Evolutionary conservation across 257 asterid species (phyloP), one percentile per base, ranked within the genome.

Genomic region (Ocimum tenuiflorum): DNA sequence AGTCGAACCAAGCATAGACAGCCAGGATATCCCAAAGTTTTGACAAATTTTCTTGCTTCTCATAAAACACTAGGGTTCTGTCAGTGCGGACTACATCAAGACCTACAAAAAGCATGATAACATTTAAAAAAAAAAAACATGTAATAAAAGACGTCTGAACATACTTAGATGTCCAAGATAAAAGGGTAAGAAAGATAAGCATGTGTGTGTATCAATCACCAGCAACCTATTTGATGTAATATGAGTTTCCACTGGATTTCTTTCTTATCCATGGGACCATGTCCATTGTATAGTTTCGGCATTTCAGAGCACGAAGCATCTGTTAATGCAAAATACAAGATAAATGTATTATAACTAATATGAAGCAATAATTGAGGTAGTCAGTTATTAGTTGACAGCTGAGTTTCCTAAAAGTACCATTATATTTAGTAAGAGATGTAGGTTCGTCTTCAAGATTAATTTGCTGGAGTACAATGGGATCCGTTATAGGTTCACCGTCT

Each of bases 1-100:
- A 62, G 77, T 89, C 99, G 48, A 82, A 85, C 97, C 96, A 92
- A 57, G 96, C 77, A 68, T 92, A 92, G 52, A 89, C 95, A 64
- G 99, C 82, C 45, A 92, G 85, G 70, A 92, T 82, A 80, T 92
- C 96, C 97, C 97, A 92, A 27, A 89, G 95, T 79, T 81, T 92
- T 38, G 97, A 79, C 75, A 89, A 74, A 74, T 89, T 81, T 51
- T 84, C 84, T 79, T 86, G 92, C 69, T 85, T 92, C 85, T 89
- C 94, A 51, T 86, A 92, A 70, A 92, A 92, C 62, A 83, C 76
- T 42, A 92, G 80, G 0, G 94, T 84, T 73, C 99, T 70, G 78
- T 92, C 99, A 0, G 99, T 92, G 33, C 99, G 95, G 14, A 75
- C 80, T 55, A 92, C 99, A 76, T 92, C 97, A 24, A 92, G 90